Evolutionary conservation across 306 rosid genomes (phyloP).

Genomic region (Vigna trinervia): DNA sequence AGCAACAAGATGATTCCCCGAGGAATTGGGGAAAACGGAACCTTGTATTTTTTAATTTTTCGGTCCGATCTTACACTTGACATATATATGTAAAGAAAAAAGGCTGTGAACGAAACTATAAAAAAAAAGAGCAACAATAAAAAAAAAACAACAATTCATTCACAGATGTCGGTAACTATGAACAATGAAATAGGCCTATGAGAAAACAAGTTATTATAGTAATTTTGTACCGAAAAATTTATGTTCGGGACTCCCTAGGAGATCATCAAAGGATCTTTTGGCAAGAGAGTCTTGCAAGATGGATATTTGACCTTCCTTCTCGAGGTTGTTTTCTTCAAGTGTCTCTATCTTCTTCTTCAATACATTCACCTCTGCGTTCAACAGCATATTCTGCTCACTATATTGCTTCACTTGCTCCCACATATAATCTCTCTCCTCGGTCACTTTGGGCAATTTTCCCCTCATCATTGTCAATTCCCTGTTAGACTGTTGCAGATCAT

Average conservation of each 20-base stretch:
- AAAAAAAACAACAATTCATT: slow-evolving; percentile 34
- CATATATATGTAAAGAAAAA: slow-evolving; percentile 17
- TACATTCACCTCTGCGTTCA: slow-evolving; percentile 62
- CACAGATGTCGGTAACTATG: slow-evolving; percentile 59
- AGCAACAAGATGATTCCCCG: background rate
- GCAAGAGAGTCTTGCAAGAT: slow-evolving; percentile 78
- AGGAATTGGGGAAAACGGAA: background rate
- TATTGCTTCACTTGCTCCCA: slow-evolving; percentile 84
- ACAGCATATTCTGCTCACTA: slow-evolving; percentile 77
- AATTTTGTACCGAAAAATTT: slow-evolving; percentile 60
- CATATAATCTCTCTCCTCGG: slow-evolving; percentile 80
- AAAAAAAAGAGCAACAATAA: background rate
- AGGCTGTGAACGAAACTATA: slow-evolving; percentile 30
- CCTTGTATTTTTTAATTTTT: slow-evolving; percentile 34
- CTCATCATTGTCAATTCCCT: slow-evolving; percentile 63
- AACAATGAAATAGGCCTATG: slow-evolving; percentile 51
- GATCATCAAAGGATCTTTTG: slow-evolving; percentile 71
- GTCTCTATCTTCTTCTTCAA: slow-evolving; percentile 71
- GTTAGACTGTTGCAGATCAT: slow-evolving; percentile 64
- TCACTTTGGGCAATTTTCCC: slow-evolving; percentile 67
- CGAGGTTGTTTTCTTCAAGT: slow-evolving; percentile 76
- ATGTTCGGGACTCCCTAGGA: slow-evolving; percentile 67
- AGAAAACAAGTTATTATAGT: slow-evolving; percentile 34
- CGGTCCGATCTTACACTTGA: slow-evolving; percentile 40
- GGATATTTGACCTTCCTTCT: slow-evolving; percentile 94